phyloP scores from a whole-genome alignment of 169 alveolate genomes.

The Perkinsus marinus region DNA sequence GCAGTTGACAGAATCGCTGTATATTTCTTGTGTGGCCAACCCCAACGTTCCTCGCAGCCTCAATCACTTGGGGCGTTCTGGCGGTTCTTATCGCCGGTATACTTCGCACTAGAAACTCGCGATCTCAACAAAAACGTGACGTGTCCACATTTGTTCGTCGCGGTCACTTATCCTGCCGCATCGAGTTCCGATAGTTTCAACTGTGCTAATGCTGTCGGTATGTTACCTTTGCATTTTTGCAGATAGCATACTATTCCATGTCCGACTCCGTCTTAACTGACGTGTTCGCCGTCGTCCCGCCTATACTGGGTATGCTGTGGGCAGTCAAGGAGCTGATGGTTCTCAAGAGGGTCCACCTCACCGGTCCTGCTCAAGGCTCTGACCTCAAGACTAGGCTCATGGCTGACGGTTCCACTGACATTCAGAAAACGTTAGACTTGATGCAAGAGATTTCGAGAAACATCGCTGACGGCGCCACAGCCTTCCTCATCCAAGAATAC shows the following conservation, averaged over 20 bases:
- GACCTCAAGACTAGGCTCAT: not conserved
- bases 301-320: not conserved
- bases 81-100: too few species aligned
- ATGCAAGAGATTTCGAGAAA: slow-evolving; percentile 46
- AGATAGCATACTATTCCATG: not conserved
- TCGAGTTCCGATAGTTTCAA: too few species aligned
- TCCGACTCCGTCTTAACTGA: not conserved
- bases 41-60: too few species aligned
- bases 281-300: not conserved
- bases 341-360: not conserved
- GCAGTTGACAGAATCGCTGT: not conserved
- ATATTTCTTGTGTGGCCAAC: too few species aligned
- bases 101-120: too few species aligned
- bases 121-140: too few species aligned
- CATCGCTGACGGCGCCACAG: slow-evolving; percentile 71
- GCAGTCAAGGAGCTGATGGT: not conserved
- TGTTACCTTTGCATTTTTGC: not conserved
- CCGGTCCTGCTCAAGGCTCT: not conserved
- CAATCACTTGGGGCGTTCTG: too few species aligned
- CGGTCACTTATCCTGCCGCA: too few species aligned
- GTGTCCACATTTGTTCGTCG: too few species aligned
- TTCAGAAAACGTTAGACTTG: slow-evolving; percentile 29
- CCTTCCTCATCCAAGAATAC: slow-evolving; percentile 69
- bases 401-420: not conserved
- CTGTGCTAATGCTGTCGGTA: not conserved